A percentile compares a stretch with the other conserved stretches of the same genome.
Conservation (phyloP, 441 rosid genomes). For the Erodium moschatum region DNA sequence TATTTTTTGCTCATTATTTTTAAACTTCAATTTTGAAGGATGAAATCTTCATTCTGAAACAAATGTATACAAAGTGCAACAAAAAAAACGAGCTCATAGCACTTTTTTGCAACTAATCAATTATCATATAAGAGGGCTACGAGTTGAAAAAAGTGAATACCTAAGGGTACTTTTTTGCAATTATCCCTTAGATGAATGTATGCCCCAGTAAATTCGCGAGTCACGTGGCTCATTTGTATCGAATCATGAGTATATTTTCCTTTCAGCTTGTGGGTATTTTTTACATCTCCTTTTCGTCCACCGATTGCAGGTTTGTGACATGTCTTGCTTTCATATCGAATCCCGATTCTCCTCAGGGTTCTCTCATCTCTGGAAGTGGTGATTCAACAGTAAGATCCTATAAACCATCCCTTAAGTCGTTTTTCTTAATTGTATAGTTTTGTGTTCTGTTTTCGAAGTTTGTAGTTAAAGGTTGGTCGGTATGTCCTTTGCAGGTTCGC, state of each 20-base stretch:
- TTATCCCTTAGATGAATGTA: neutral
- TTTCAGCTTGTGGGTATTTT: neutral
- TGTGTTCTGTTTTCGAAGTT: conserved; percentile 9
- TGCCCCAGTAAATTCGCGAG: neutral
- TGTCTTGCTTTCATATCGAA: conserved; percentile 56
- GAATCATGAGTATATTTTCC: neutral
- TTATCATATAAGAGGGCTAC: too few species aligned
- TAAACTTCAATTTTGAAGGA: too few species aligned
- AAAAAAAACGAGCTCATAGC: too few species aligned
- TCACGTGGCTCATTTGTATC: neutral
- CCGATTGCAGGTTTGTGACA: conserved; percentile 54
- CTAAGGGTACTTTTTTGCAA: too few species aligned
- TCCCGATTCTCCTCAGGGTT: conserved; percentile 43
- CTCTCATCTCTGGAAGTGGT: conserved; percentile 89
- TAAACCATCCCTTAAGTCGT: conserved; percentile 9
- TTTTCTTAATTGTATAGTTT: conserved; percentile 1
- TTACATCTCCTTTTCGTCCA: conserved; percentile 9
- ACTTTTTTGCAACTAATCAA: too few species aligned
- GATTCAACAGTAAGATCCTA: conserved; percentile 67
- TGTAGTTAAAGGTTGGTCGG: conserved; percentile 17
- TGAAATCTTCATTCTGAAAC: too few species aligned
- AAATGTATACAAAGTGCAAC: too few species aligned
- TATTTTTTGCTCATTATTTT: too few species aligned
- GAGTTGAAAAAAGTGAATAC: too few species aligned
- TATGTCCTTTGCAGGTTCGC: conserved; percentile 49